These are phyloP conservation scores for Penicillium sp. DNA, from an alignment of 2,329 filamentous ascomycete species.

Conservation along the genomic window DNA sequence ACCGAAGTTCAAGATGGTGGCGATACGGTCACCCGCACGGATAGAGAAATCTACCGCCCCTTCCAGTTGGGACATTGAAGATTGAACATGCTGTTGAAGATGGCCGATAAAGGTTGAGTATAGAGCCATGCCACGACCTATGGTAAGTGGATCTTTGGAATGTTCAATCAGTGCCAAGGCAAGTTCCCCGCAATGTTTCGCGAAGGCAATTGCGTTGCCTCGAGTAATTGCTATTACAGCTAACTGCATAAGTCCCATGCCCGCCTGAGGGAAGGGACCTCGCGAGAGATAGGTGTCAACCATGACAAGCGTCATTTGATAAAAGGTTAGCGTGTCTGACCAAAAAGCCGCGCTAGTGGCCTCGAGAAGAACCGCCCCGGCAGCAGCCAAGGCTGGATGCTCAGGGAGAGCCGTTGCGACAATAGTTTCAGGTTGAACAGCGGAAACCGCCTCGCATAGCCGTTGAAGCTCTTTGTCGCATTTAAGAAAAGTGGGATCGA, in stretches of 20 bases:
- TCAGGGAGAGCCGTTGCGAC: not conserved
- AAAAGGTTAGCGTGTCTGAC: conserved; percentile 54
- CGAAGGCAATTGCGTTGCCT: conserved; percentile 69
- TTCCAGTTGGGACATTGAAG: conserved; percentile 61
- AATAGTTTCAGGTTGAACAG: not conserved
- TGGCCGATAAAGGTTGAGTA: conserved; percentile 59
- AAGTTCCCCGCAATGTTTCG: conserved; percentile 62
- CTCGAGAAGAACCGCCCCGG: conserved; percentile 50
- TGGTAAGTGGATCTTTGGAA: conserved; percentile 31
- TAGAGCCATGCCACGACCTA: not conserved
- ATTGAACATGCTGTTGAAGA: conserved; percentile 60
- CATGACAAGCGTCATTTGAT: conserved; percentile 49
- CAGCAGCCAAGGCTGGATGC: conserved; percentile 46
- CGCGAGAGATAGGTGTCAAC: conserved; percentile 47
- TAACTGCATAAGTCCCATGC: conserved; percentile 63
- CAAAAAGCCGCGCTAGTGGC: conserved; percentile 52
- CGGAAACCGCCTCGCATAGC: conserved; percentile 1
- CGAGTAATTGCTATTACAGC: conserved; percentile 65
- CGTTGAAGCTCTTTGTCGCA: conserved; percentile 1
- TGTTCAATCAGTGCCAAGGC: conserved; percentile 65
- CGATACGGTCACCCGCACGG: conserved; percentile 66
- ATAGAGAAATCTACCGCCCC: conserved; percentile 65
- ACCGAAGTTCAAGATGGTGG: conserved; percentile 70
- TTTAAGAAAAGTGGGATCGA: not conserved
- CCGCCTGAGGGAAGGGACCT: conserved; percentile 51